These are phyloP conservation scores for Larix sibirica DNA, from an alignment of 83 land plant genomes.

Conservation along the genomic window DNA sequence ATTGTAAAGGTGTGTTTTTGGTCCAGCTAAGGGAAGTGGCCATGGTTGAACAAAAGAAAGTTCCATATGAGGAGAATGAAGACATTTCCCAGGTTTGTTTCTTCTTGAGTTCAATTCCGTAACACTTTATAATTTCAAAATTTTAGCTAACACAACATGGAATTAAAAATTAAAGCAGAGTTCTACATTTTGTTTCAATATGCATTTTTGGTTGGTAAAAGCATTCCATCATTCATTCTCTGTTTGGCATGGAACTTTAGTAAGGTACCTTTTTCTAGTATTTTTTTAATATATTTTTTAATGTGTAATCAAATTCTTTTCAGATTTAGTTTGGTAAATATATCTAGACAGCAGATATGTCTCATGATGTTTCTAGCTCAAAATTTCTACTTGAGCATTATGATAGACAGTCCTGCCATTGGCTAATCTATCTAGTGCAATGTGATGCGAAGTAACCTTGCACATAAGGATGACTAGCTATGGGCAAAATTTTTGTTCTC, in stretches of 20 bases:
- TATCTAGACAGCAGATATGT: background rate
- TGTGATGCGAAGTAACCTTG: too few species aligned
- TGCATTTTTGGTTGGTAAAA: background rate
- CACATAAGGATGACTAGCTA: too few species aligned
- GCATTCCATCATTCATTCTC: background rate
- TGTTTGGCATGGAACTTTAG: background rate
- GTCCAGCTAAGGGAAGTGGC: constrained; percentile 57
- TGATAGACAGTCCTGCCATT: background rate
- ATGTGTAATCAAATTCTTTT: background rate
- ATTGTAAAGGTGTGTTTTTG: background rate
- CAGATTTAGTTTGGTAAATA: background rate
- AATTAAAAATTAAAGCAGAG: background rate
- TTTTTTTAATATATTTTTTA: background rate
- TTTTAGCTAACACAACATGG: background rate
- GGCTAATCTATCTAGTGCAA: background rate
- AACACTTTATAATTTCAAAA: background rate
- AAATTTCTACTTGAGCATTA: background rate
- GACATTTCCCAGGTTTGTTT: constrained; percentile 63
- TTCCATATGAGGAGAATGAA: constrained; percentile 57
- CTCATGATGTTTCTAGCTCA: background rate
- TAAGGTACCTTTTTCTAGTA: background rate
- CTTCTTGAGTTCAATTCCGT: background rate
- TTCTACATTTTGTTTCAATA: background rate
- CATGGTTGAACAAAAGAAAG: constrained; percentile 59
- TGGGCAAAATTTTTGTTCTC: too few species aligned